Evolutionary conservation across 2,329 filamentous ascomycete genomes (phyloP).

Genomic region (Chrysosphaeria jannelii): DNA sequence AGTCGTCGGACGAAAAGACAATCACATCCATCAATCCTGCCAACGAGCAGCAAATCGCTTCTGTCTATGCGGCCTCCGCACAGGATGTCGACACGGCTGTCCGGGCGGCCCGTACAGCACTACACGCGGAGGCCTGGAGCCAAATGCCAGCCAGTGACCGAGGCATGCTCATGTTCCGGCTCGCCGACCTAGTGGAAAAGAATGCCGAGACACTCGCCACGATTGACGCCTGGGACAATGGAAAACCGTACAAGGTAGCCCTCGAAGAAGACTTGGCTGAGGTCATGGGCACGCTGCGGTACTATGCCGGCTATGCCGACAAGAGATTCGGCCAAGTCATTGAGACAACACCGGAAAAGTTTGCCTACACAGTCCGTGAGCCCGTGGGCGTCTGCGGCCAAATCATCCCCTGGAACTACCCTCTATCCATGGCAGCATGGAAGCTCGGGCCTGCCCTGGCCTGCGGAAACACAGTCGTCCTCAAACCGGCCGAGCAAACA

Average conservation of each 20-base stretch:
- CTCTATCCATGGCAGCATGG: conserved; percentile 38
- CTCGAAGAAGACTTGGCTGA: conserved; percentile 3
- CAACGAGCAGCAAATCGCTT: conserved; percentile 3
- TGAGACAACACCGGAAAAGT: conserved; percentile 24
- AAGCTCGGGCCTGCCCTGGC: conserved; percentile 38
- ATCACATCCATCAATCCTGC: conserved; percentile 38
- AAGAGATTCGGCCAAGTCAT: conserved; percentile 43
- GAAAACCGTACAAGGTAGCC: conserved; percentile 20
- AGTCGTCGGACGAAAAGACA: conserved; percentile 30
- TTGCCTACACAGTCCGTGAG: conserved; percentile 39
- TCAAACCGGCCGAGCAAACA: conserved; percentile 33
- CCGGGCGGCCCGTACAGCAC: conserved; percentile 4
- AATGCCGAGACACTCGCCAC: conserved; percentile 12
- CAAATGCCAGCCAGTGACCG: conserved; percentile 6
- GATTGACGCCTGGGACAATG: conserved; percentile 55
- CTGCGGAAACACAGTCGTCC: conserved; percentile 26
- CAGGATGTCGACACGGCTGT: conserved; percentile 4
- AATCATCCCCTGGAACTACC: conserved; percentile 52
- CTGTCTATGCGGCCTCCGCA: conserved; percentile 3
- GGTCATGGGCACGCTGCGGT: conserved; percentile 20
- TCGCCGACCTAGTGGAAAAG: conserved; percentile 14
- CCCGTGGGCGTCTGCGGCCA: conserved; percentile 38
- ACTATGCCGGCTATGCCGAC: conserved; percentile 46
- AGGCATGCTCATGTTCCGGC: conserved; percentile 12
- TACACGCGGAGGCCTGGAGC: conserved; percentile 3